Percentiles rank a stretch among this genome's conserved stretches.
Conservation (phyloP, 768 basidiomycete species). For the Clavaria fumosa region DNA sequence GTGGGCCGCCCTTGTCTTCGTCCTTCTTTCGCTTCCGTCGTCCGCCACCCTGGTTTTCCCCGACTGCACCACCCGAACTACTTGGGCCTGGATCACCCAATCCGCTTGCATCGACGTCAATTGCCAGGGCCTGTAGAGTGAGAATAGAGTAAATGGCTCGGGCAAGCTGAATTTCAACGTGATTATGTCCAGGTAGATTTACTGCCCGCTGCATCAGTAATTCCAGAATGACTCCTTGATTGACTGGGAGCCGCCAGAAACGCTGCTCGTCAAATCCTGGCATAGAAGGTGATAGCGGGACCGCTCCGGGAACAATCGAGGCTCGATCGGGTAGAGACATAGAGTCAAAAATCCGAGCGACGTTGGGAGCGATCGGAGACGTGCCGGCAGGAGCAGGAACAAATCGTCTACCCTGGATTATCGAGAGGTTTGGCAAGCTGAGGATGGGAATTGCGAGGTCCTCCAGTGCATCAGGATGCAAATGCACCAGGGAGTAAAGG, state of each 20-base stretch:
- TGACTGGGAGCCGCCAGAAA: slow-evolving; percentile 2
- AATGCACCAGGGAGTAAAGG: not conserved
- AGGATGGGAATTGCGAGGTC: not conserved
- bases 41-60: not conserved
- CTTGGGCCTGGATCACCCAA: not conserved
- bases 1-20: not conserved
- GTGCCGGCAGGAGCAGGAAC: not conserved
- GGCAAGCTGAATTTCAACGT: not conserved
- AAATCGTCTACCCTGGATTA: not conserved
- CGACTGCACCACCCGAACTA: not conserved
- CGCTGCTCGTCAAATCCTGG: not conserved
- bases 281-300: not conserved
- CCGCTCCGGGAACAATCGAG: not conserved
- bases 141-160: not conserved
- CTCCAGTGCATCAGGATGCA: not conserved
- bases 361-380: not conserved
- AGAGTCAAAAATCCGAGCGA: not conserved
- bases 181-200: not conserved
- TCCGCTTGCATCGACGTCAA: not conserved
- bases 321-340: not conserved
- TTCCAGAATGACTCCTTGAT: not conserved
- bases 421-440: not conserved
- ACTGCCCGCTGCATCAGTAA: not conserved
- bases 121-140: not conserved
- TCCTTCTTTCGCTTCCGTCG: not conserved